Base-by-base conservation (phyloP, 768 basidiomycete species). In the Mycena indigotica region DNA sequence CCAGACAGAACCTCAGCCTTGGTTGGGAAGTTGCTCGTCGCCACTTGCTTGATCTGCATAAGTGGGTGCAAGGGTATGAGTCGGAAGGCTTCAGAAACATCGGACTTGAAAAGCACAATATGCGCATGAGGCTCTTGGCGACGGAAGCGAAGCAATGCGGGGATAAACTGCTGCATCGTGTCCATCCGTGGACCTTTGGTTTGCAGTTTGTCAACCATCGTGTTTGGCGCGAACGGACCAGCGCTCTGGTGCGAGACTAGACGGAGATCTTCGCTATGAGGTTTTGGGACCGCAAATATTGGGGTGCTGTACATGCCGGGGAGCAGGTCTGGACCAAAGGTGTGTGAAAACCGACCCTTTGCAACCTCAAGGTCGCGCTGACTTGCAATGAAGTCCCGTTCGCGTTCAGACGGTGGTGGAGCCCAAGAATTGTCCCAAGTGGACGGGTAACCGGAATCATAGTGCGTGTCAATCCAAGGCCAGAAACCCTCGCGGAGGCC, bases 261-360 rank as follows among this genome's bases (percentile, higher is more conserved):
- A 0, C 72, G 59, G 2, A 76, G 58, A 25, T 79, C 75, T 19
- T 63, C 62, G 0, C 75, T 67, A 0, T 58, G 45, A 0, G 67
- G 62, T 30, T 78, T 78, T 0, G 77, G 79, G 0, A 82, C 72
- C 1, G 70, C 72, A 30, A 72, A 62, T 0, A 80, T 62, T 0
- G 77, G 81, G 46, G 72, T 69, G 25, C 62, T 66, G 40, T 74
- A 72, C 80, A 83, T 82, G 0, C 79, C 78, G 0, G 75, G 79
- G 0, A 77, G 64, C 1, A 79, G 69, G 2, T 74, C 58, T 3
- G 52, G 25, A 1, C 71, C 69, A 62, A 80, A 79, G 1, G 70
- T 58, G 24, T 52, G 39, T 5, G 72, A 75, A 55, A 67, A 73
- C 17, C 65, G 61, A 3, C 59, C 65, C 61, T 53, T 26, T 39